These are phyloP conservation scores for Skeletonema marinoi DNA, from an alignment of 108 stramenopile species.

Conservation along the genomic window DNA sequence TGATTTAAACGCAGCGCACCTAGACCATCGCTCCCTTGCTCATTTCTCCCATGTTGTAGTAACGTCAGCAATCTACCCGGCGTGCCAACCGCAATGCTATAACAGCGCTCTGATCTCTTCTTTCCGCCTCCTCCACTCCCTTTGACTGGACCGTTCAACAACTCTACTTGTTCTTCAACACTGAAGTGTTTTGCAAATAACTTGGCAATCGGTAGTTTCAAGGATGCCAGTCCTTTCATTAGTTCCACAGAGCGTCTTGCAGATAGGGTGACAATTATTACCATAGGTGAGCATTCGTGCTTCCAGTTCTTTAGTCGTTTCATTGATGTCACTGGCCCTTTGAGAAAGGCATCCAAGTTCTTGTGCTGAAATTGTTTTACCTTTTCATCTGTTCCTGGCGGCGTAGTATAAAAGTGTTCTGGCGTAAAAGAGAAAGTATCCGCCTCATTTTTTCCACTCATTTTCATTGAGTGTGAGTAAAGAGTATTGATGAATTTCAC, in stretches of 20 bases:
- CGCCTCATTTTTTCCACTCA: conserved; percentile 4
- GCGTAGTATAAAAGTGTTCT: conserved; percentile 17
- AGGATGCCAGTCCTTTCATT: conserved; percentile 64
- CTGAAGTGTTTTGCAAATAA: conserved; percentile 84
- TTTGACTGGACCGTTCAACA: conserved; percentile 34
- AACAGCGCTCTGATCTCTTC: conserved; percentile 30
- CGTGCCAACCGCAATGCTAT: conserved; percentile 78
- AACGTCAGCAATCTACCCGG: conserved; percentile 74
- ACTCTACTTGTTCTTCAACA: conserved; percentile 63
- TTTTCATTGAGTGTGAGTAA: conserved; percentile 39
- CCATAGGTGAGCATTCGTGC: conserved; percentile 57
- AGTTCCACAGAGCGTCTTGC: conserved; percentile 79
- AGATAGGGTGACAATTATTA: conserved; percentile 72
- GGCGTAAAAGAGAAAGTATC: conserved; percentile 17
- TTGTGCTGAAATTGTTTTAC: conserved; percentile 18
- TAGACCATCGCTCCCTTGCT: conserved; percentile 1
- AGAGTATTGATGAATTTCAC: conserved; percentile 40
- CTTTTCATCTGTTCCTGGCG: conserved; percentile 1
- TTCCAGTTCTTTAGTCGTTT: conserved; percentile 79
- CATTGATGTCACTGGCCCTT: conserved; percentile 31
- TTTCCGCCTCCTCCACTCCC: conserved; percentile 2
- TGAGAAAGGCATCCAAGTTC: conserved; percentile 33
- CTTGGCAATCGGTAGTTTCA: conserved; percentile 75
- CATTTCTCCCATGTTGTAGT: conserved; percentile 22
- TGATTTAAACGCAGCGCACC: conserved; percentile 61